Percentiles rank a stretch among this genome's conserved stretches.
Evolutionary conservation across 2,329 filamentous ascomycete species (phyloP).

Genomic region (Xylariaceae sp.): DNA sequence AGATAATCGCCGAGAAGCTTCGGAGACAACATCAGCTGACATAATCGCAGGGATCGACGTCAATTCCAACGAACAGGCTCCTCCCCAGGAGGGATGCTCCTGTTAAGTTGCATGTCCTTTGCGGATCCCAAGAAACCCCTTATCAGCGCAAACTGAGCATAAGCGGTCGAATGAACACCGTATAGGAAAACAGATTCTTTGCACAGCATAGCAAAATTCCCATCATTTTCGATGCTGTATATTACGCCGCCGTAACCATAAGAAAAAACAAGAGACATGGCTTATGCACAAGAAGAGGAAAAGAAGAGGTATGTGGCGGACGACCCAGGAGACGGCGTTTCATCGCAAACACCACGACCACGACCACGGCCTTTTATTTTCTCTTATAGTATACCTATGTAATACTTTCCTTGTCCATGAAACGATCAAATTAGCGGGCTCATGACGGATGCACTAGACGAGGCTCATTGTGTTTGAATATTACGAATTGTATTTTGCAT

Average conservation of each 20-base stretch:
- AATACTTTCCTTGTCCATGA: slow-evolving; percentile 25
- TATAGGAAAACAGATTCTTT: slow-evolving; percentile 18
- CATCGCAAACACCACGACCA: neutral
- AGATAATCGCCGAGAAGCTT: neutral
- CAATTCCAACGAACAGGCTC: slow-evolving; percentile 68
- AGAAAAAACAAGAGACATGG: neutral
- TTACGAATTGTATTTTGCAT: neutral
- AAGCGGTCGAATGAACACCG: slow-evolving; percentile 1
- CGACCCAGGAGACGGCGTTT: slow-evolving; percentile 19
- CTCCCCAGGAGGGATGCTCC: slow-evolving; percentile 67
- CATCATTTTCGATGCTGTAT: slow-evolving; percentile 28
- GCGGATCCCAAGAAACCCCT: neutral
- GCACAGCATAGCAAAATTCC: slow-evolving; percentile 30
- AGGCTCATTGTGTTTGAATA: slow-evolving; percentile 2
- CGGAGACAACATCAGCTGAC: slow-evolving; percentile 24
- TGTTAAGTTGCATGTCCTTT: slow-evolving; percentile 41
- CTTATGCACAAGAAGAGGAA: slow-evolving; percentile 2
- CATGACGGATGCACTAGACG: neutral
- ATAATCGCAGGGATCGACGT: slow-evolving; percentile 75
- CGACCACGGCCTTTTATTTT: slow-evolving; percentile 23
- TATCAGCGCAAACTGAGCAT: slow-evolving; percentile 8
- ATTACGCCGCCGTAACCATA: slow-evolving; percentile 21
- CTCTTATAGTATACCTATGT: slow-evolving; percentile 28
- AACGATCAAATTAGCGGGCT: neutral
- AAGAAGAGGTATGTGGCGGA: slow-evolving; percentile 23